Percentiles rank a stretch among this genome's conserved stretches.
Conservation (phyloP, 768 basidiomycete species). For the Agrocybe pediades region DNA sequence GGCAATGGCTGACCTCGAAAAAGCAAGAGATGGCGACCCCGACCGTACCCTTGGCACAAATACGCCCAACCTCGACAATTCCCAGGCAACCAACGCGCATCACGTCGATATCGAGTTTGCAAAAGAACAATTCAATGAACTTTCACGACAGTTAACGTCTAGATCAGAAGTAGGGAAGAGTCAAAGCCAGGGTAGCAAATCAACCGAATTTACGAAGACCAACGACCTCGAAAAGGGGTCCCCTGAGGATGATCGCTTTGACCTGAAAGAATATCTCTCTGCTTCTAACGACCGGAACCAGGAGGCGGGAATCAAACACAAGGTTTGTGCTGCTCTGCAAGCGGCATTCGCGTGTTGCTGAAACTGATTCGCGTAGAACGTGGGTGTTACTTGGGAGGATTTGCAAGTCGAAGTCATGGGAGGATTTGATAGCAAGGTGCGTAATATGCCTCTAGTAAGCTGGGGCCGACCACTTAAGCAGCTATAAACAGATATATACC, state of each 20-base stretch:
- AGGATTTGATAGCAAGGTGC: slow-evolving; percentile 56
- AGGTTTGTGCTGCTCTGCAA: slow-evolving; percentile 32
- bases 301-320: slow-evolving; percentile 66
- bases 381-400: slow-evolving; percentile 76
- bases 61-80: background rate
- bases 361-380: slow-evolving; percentile 41
- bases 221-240: slow-evolving; percentile 45
- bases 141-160: slow-evolving; percentile 44
- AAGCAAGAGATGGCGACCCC: background rate
- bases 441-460: background rate
- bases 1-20: slow-evolving; percentile 4
- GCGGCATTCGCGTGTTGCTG: background rate
- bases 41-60: background rate
- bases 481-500: slow-evolving; percentile 47
- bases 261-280: slow-evolving; percentile 68
- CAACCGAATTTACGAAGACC: slow-evolving; percentile 30
- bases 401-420: slow-evolving; percentile 64
- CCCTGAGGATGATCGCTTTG: slow-evolving; percentile 40
- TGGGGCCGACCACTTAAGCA: background rate
- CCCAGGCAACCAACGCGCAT: slow-evolving; percentile 11
- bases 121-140: slow-evolving; percentile 56
- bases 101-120: slow-evolving; percentile 54
- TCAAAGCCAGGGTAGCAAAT: slow-evolving; percentile 16
- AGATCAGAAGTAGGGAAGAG: slow-evolving; percentile 23
- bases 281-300: slow-evolving; percentile 69